These are phyloP conservation scores for Termitomyces sp. DNA, from an alignment of 768 basidiomycete genomes.

Conservation along the genomic window DNA sequence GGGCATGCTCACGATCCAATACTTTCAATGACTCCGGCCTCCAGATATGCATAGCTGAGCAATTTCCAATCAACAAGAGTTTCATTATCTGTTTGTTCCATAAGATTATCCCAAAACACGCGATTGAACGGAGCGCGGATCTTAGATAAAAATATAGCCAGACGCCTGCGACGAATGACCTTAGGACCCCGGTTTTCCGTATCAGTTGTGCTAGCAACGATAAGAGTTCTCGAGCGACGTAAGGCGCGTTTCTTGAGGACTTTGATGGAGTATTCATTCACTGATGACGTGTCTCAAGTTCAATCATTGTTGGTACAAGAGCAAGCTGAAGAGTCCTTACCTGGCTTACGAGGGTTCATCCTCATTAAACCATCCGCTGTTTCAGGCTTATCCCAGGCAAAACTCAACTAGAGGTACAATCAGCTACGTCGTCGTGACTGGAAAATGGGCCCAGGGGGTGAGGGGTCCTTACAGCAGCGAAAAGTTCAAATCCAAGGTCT, in stretches of 20 bases:
- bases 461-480: slow-evolving; percentile 47
- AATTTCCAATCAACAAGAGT: slow-evolving; percentile 55
- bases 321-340: slow-evolving; percentile 21
- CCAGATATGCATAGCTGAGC: slow-evolving; percentile 62
- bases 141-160: slow-evolving; percentile 30
- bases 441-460: not conserved
- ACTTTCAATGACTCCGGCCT: slow-evolving; percentile 58
- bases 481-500: slow-evolving; percentile 72
- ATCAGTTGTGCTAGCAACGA: slow-evolving; percentile 41
- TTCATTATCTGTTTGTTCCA: slow-evolving; percentile 51
- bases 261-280: slow-evolving; percentile 49
- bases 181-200: slow-evolving; percentile 34
- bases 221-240: slow-evolving; percentile 36
- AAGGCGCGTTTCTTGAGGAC: slow-evolving; percentile 52
- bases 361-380: slow-evolving; percentile 63
- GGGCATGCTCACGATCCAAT: slow-evolving; percentile 39
- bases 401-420: slow-evolving; percentile 42
- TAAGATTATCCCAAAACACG: slow-evolving; percentile 50
- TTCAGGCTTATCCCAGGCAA: slow-evolving; percentile 70
- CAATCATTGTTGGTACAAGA: not conserved
- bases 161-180: slow-evolving; percentile 35
- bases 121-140: slow-evolving; percentile 50
- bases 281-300: slow-evolving; percentile 20
- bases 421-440: no score
- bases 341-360: slow-evolving; percentile 59